Evolutionary conservation across 2,329 filamentous ascomycete genomes (phyloP).

Genomic region (Orbilia javanica): DNA sequence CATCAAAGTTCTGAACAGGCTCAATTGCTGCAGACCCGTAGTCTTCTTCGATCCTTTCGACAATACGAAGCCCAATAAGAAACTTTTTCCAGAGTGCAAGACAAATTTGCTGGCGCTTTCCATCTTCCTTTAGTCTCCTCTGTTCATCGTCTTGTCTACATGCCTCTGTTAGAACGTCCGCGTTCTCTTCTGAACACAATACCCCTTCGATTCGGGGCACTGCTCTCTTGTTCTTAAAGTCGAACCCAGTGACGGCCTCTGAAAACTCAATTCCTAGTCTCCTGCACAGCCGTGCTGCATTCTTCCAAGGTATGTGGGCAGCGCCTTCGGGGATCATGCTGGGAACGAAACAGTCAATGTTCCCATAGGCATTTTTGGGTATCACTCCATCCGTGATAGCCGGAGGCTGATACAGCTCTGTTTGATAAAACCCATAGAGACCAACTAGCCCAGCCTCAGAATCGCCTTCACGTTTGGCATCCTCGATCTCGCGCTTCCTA

Average conservation of each 20-base stretch:
- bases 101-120: slow-evolving; percentile 37
- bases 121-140: slow-evolving; percentile 33
- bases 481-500: slow-evolving; percentile 87
- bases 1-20: background rate
- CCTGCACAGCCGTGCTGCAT: slow-evolving; percentile 78
- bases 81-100: slow-evolving; percentile 73
- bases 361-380: slow-evolving; percentile 90
- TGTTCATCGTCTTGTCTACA: slow-evolving; percentile 45
- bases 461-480: slow-evolving; percentile 81
- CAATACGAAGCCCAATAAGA: slow-evolving; percentile 75
- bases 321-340: slow-evolving; percentile 27
- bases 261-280: slow-evolving; percentile 85
- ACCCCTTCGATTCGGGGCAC: slow-evolving; percentile 84
- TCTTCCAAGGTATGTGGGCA: slow-evolving; percentile 59
- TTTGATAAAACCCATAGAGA: slow-evolving; percentile 69
- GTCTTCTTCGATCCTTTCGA: slow-evolving; percentile 75
- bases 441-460: slow-evolving; percentile 60
- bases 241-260: slow-evolving; percentile 89
- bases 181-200: slow-evolving; percentile 78
- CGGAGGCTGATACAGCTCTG: slow-evolving; percentile 78
- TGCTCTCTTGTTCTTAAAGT: slow-evolving; percentile 87
- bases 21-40: slow-evolving; percentile 64
- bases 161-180: slow-evolving; percentile 67
- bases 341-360: slow-evolving; percentile 68
- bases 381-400: slow-evolving; percentile 76